These are phyloP conservation scores for Starmerella geochares DNA, from an alignment of 805 yeast species.

Conservation along the genomic window DNA sequence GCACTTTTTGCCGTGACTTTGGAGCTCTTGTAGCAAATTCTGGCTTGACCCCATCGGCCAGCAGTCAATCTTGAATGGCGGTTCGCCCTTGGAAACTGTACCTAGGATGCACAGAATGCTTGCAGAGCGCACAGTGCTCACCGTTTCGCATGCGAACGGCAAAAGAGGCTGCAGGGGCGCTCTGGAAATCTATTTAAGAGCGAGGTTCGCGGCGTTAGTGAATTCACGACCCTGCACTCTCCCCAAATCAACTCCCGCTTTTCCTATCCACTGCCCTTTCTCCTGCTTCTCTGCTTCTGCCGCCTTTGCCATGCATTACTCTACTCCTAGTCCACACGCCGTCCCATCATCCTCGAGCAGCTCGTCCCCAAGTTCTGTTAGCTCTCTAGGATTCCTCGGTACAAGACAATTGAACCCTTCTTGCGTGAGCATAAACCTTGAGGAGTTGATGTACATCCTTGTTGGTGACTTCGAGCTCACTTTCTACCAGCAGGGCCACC, in stretches of 20 bases:
- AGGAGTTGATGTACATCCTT: neutral
- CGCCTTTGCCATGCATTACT: neutral
- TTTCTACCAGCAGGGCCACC: neutral
- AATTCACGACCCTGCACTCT: too few relatives aligned
- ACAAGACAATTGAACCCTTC: too few relatives aligned
- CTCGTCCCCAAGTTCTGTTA: neutral
- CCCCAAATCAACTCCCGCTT: neutral
- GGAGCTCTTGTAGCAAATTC: neutral
- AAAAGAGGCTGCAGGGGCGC: too few relatives aligned
- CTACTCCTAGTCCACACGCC: neutral
- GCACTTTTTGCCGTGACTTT: neutral
- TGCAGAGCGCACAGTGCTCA: neutral
- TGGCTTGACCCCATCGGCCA: neutral
- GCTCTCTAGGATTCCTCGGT: too few relatives aligned
- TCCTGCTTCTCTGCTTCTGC: neutral
- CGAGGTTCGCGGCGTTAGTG: too few relatives aligned
- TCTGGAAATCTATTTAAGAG: neutral
- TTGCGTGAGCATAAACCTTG: neutral
- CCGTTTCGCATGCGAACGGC: too few relatives aligned
- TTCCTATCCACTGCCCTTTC: neutral
- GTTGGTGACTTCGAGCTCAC: constrained; percentile 1
- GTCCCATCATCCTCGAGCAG: neutral
- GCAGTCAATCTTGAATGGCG: neutral
- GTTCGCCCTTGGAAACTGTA: neutral
- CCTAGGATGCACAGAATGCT: neutral